Evolutionary conservation across 306 rosid species (phyloP).

Genomic region (Rubus parviflorus): DNA sequence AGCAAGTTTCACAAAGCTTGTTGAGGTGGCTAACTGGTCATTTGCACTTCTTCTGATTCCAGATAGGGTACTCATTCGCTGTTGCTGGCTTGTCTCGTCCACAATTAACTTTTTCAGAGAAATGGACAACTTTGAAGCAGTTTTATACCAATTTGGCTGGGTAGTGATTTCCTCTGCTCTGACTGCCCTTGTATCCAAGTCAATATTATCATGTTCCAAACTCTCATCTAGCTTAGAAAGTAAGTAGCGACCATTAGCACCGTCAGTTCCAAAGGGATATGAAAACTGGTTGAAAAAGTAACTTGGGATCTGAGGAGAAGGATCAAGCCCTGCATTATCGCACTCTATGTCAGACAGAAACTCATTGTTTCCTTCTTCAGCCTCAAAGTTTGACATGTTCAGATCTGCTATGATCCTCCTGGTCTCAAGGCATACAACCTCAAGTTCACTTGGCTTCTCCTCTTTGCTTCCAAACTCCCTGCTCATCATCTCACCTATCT

Average conservation of each 20-base stretch:
- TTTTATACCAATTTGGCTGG: conserved; percentile 4
- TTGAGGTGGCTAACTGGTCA: conserved; percentile 44
- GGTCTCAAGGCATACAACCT: conserved; percentile 63
- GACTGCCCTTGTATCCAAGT: neutral
- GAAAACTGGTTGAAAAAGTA: conserved; percentile 3
- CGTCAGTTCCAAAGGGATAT: conserved; percentile 28
- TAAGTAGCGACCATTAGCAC: conserved; percentile 29
- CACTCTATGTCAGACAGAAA: conserved; percentile 52
- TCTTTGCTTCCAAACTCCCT: conserved; percentile 62
- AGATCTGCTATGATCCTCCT: conserved; percentile 40
- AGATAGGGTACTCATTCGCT: conserved; percentile 29
- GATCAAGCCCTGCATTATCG: conserved; percentile 32
- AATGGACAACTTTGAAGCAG: conserved; percentile 42
- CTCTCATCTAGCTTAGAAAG: conserved; percentile 50
- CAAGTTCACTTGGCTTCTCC: conserved; percentile 76
- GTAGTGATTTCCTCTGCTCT: conserved; percentile 25
- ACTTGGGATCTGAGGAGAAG: neutral
- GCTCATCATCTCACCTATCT: conserved; percentile 84
- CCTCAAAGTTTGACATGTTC: conserved; percentile 27
- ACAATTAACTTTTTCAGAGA: conserved; percentile 26
- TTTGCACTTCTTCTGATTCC: conserved; percentile 50
- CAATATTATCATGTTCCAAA: conserved; percentile 33
- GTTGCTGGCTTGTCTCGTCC: conserved; percentile 43
- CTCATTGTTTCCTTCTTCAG: conserved; percentile 40
- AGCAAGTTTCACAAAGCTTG: conserved; percentile 61